Conservation (phyloP, 495 filamentous ascomycete genomes). For the Massariosphaeria phaeospora region DNA sequence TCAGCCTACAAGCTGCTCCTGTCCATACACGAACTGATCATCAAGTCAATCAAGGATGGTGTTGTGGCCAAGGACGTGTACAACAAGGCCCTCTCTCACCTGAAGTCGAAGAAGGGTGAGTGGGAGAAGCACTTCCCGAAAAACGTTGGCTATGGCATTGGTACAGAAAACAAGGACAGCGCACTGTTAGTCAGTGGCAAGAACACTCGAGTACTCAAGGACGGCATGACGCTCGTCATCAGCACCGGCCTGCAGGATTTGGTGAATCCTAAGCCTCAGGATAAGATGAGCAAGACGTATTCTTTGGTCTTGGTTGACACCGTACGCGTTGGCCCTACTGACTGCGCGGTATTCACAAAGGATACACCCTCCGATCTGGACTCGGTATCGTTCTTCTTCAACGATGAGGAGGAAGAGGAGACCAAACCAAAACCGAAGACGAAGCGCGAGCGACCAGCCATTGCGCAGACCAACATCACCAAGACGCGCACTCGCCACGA, state of each 20-base stretch:
- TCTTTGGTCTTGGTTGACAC: constrained; percentile 90
- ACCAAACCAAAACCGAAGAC: constrained; percentile 73
- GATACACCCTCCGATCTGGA: constrained; percentile 86
- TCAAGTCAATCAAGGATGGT: constrained; percentile 86
- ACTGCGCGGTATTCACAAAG: constrained; percentile 84
- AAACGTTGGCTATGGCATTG: constrained; percentile 83
- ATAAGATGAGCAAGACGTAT: constrained; percentile 80
- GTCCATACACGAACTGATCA: constrained; percentile 73
- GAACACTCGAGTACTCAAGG: constrained; percentile 73
- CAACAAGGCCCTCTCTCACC: constrained; percentile 69
- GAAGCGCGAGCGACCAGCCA: constrained; percentile 70
- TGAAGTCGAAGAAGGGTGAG: constrained; percentile 87
- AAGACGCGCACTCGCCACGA: constrained; percentile 91
- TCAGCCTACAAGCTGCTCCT: constrained; percentile 91
- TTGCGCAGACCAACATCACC: constrained; percentile 86
- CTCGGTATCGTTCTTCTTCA: constrained; percentile 94
- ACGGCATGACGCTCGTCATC: constrained; percentile 93
- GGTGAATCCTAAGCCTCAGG: constrained; percentile 72
- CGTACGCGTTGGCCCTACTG: constrained; percentile 72
- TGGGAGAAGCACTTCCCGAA: constrained; percentile 89
- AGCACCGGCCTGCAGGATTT: constrained; percentile 84
- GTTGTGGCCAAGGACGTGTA: constrained; percentile 85
- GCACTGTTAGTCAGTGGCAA: constrained; percentile 80
- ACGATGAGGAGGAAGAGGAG: constrained; percentile 58
- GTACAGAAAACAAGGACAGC: constrained; percentile 80